phyloP scores from a whole-genome alignment of 306 rosid genomes.

The Dalbergia cochinchinensis region DNA sequence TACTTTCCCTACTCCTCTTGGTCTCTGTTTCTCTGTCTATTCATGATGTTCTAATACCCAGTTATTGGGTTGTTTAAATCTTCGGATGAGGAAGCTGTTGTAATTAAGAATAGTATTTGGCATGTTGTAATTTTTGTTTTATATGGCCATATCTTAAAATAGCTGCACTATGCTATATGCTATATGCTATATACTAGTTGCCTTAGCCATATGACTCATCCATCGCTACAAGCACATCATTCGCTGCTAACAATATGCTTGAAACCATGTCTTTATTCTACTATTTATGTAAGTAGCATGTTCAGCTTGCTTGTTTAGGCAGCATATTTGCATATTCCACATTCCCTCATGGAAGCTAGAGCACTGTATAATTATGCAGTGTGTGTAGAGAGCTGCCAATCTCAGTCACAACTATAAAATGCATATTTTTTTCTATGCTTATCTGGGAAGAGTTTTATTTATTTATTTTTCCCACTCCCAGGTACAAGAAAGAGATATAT shows the following conservation, averaged over 20 bases:
- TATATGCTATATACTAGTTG: not conserved
- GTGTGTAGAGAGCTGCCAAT: slow-evolving; percentile 20
- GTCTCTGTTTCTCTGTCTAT: too few relatives aligned
- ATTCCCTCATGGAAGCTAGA: slow-evolving; percentile 20
- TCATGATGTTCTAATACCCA: too few relatives aligned
- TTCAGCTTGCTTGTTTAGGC: slow-evolving; percentile 32
- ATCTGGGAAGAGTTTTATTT: slow-evolving; percentile 7
- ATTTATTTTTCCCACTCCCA: slow-evolving; percentile 42
- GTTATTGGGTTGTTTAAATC: too few relatives aligned
- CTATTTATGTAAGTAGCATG: not conserved
- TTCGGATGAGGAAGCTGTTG: too few relatives aligned
- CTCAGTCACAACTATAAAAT: not conserved
- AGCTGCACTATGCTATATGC: slow-evolving; percentile 1
- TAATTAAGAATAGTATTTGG: too few relatives aligned
- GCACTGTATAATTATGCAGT: slow-evolving; percentile 18
- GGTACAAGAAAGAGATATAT: slow-evolving; percentile 84
- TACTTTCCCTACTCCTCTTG: too few relatives aligned
- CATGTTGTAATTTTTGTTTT: not conserved
- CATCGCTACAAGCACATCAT: not conserved
- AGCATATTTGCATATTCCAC: slow-evolving; percentile 24
- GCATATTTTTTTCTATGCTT: slow-evolving; percentile 23
- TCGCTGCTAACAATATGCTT: not conserved
- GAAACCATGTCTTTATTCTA: not conserved
- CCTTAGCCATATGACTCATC: not conserved
- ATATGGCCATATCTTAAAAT: not conserved